Percentiles rank a stretch among this genome's conserved stretches.
Evolutionary conservation across 1,284 basidiomycete species (phyloP).

Genomic region (Anthracocystis setariae): DNA sequence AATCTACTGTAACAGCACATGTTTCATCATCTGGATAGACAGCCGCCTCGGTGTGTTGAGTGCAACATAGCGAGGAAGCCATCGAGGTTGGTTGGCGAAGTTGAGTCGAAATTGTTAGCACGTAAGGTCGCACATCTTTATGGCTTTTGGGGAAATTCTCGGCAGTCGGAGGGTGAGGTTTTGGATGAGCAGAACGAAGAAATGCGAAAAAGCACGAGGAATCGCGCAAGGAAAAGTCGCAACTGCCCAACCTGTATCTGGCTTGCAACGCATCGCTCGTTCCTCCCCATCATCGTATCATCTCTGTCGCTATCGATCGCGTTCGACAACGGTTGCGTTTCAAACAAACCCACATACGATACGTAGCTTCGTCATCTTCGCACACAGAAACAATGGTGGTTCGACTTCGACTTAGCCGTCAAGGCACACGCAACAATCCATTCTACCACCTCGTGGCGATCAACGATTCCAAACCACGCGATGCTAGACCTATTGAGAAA

Average conservation of each 20-base stretch:
- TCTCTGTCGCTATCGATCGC: no score
- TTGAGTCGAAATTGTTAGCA: no score
- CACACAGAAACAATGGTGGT: conserved; percentile 74
- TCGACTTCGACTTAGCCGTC: conserved; percentile 84
- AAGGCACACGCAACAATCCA: conserved; percentile 81
- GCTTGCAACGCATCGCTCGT: neutral
- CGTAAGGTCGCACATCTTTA: conserved; percentile 1
- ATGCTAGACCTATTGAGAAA: conserved; percentile 89
- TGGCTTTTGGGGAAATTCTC: neutral
- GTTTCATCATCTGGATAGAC: no score
- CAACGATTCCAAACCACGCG: conserved; percentile 77
- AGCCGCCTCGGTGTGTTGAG: no score
- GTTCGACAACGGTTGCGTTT: no score
- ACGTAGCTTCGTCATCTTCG: neutral
- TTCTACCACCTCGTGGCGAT: conserved; percentile 90
- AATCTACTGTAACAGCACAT: no score
- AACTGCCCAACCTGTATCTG: conserved; percentile 3
- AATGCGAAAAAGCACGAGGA: neutral
- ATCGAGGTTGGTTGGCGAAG: no score
- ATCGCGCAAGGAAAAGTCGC: conserved; percentile 4
- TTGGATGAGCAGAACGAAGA: neutral
- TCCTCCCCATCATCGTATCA: neutral
- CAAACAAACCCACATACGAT: no score
- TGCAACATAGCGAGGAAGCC: no score
- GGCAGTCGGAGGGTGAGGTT: conserved; percentile 12